A percentile compares a stretch with the other conserved stretches of the same genome.
phyloP scores from a whole-genome alignment of 768 basidiomycete genomes.

The Trametes punicea region DNA sequence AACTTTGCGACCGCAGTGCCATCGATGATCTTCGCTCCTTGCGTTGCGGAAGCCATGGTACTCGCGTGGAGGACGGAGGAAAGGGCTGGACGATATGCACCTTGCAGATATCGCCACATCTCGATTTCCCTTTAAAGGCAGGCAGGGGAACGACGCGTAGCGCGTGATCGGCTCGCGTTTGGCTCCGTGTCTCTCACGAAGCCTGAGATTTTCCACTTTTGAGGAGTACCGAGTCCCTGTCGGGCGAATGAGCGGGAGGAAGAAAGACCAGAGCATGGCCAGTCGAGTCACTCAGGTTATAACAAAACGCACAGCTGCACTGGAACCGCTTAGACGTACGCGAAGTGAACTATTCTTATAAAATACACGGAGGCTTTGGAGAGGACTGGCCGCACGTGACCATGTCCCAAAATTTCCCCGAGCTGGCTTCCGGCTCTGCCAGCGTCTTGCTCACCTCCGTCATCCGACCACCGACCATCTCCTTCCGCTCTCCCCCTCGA shows the following conservation, averaged over 20 bases:
- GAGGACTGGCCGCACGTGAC: conserved; percentile 17
- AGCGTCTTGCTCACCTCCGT: conserved; percentile 24
- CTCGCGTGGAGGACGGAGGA: conserved; percentile 22
- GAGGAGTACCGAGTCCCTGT: conserved; percentile 2
- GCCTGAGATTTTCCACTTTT: conserved; percentile 6
- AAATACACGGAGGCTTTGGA: not conserved
- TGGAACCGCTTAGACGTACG: no score
- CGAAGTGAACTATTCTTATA: no score
- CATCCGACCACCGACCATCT: conserved; percentile 14
- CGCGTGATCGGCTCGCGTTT: conserved; percentile 17
- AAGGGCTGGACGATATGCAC: conserved; percentile 17
- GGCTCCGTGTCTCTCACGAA: conserved; percentile 9
- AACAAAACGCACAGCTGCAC: not conserved
- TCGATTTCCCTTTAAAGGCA: conserved; percentile 25
- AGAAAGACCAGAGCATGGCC: not conserved
- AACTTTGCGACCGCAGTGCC: conserved; percentile 85
- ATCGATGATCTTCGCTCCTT: conserved; percentile 62
- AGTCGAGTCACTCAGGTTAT: conserved; percentile 11
- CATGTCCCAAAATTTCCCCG: conserved; percentile 20
- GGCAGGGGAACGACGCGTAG: conserved; percentile 21
- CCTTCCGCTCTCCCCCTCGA: conserved; percentile 8
- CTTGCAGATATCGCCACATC: conserved; percentile 22
- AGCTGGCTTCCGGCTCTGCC: conserved; percentile 8
- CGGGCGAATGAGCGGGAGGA: not conserved
- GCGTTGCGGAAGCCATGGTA: conserved; percentile 28